Evolutionary conservation across 306 rosid species (phyloP).

Genomic region (Gleditsia sinensis): DNA sequence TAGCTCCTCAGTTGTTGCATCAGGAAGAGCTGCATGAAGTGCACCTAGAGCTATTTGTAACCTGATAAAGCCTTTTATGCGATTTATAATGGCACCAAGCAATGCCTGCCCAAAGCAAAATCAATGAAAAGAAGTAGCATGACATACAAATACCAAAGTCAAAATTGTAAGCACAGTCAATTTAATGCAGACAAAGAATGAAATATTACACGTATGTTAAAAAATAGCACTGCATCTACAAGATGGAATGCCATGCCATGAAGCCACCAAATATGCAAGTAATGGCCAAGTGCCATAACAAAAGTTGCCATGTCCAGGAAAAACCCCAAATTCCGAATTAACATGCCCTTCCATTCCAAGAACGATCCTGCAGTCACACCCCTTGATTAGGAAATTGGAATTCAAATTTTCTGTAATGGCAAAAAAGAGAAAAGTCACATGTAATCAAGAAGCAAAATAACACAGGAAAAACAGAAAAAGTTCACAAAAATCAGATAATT

Average conservation of each 20-base stretch:
- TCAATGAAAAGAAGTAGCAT: constrained; percentile 23
- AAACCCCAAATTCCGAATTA: constrained; percentile 85
- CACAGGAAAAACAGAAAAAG: not conserved
- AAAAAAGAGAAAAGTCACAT: not conserved
- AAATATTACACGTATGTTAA: constrained; percentile 77
- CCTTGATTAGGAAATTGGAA: constrained; percentile 34
- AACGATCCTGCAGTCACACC: constrained; percentile 67
- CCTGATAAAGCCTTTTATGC: constrained; percentile 71
- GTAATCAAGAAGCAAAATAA: constrained; percentile 5
- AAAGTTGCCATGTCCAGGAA: constrained; percentile 87
- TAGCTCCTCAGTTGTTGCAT: constrained; percentile 87
- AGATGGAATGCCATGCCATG: constrained; percentile 98
- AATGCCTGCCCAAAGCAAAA: constrained; percentile 69
- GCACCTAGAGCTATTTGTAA: constrained; percentile 85
- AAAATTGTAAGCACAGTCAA: constrained; percentile 16
- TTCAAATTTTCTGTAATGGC: not conserved
- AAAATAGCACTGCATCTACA: constrained; percentile 82
- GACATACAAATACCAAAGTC: constrained; percentile 8
- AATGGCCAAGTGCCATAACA: constrained; percentile 95
- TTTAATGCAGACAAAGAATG: constrained; percentile 25
- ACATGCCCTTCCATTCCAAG: constrained; percentile 87
- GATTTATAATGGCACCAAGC: constrained; percentile 83
- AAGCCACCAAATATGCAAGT: constrained; percentile 92
- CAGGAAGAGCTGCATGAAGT: constrained; percentile 96
- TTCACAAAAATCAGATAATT: constrained; percentile 17